phyloP scores from a whole-genome alignment of 352 stramenopile species.

The Thalassiosira hispida region DNA sequence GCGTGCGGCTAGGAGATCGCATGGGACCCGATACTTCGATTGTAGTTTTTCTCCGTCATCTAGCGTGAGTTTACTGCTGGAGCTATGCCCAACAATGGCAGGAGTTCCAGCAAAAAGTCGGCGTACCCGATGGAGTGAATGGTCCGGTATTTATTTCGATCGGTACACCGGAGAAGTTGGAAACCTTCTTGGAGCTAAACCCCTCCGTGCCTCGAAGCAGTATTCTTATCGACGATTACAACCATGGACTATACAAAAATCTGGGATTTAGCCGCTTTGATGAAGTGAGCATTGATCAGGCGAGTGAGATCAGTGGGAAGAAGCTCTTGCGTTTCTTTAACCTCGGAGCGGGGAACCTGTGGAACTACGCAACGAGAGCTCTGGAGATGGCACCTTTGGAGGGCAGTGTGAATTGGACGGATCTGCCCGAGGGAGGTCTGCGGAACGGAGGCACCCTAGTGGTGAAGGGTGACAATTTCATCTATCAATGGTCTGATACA shows the following conservation, averaged over 20 bases:
- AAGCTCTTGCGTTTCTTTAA: background rate
- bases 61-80: background rate
- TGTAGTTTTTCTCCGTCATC: background rate
- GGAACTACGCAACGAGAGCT: background rate
- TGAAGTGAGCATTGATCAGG: background rate
- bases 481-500: constrained; percentile 39
- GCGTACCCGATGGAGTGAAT: background rate
- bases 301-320: background rate
- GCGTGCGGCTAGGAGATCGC: background rate
- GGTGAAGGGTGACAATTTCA: constrained; percentile 21
- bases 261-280: background rate
- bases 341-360: constrained; percentile 7
- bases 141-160: background rate
- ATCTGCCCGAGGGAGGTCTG: constrained; percentile 50
- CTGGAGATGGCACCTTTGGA: constrained; percentile 5
- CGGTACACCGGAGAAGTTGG: background rate
- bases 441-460: constrained; percentile 49
- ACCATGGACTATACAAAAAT: background rate
- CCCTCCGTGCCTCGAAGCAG: background rate
- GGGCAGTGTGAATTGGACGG: constrained; percentile 4
- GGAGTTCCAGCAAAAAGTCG: background rate
- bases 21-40: background rate
- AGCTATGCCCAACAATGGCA: background rate
- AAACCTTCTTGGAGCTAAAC: background rate
- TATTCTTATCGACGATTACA: background rate